phyloP scores from a whole-genome alignment of 1,284 basidiomycete species.

The Austroboletus novae-zelandiae region DNA sequence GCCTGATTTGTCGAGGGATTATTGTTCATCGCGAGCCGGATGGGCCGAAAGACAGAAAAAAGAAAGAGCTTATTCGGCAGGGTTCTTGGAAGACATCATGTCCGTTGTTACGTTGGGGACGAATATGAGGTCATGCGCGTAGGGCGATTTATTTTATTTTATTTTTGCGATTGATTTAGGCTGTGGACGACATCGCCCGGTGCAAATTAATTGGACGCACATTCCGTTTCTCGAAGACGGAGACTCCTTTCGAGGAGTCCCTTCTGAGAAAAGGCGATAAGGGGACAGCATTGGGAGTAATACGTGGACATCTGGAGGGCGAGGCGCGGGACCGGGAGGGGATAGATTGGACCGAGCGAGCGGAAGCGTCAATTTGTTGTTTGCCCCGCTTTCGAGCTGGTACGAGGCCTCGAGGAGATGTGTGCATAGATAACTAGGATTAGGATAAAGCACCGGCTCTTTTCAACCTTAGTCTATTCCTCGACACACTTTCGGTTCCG shows the following conservation, averaged over 20 bases:
- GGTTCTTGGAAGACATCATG: slow-evolving; percentile 4
- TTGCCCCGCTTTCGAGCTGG: too few species aligned
- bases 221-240: not conserved
- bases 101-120: slow-evolving; percentile 15
- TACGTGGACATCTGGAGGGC: too few species aligned
- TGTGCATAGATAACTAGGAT: too few species aligned
- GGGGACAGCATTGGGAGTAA: too few species aligned
- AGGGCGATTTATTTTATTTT: too few species aligned
- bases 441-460: too few species aligned
- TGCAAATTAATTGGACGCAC: not conserved
- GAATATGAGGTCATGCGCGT: too few species aligned
- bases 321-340: not conserved
- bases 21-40: slow-evolving; percentile 9
- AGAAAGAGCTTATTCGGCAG: slow-evolving; percentile 5
- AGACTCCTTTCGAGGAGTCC: too few species aligned
- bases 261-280: too few species aligned
- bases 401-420: slow-evolving; percentile 5
- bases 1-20: slow-evolving; percentile 22
- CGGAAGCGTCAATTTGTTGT: slow-evolving; percentile 1
- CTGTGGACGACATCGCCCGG: not conserved
- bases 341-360: slow-evolving; percentile 1
- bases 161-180: not conserved
- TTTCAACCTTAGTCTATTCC: too few species aligned
- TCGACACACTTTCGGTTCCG: slow-evolving; percentile 19
- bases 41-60: too few species aligned